Percentiles rank a stretch among this genome's conserved stretches.
Conservation (phyloP, 2,329 filamentous ascomycete species). For the Cladosporium sp. region DNA sequence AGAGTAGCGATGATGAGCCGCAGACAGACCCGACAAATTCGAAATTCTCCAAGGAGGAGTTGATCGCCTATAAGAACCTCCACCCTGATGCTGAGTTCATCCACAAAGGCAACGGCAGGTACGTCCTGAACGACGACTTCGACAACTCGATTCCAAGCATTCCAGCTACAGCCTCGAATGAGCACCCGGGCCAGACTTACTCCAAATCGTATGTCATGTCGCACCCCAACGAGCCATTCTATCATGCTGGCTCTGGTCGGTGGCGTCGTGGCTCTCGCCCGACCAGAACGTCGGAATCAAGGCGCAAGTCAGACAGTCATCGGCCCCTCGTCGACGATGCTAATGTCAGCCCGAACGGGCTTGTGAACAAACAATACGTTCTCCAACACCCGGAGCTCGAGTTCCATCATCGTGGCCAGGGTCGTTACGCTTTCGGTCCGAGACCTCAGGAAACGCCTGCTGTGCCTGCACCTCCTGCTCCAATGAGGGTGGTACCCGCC, state of each 20-base stretch:
- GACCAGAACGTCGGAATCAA: neutral
- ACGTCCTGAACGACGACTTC: conserved; percentile 10
- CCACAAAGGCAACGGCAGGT: conserved; percentile 12
- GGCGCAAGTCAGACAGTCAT: neutral
- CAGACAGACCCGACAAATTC: neutral
- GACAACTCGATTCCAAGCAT: neutral
- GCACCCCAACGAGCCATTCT: conserved; percentile 24
- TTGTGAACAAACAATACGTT: conserved; percentile 20
- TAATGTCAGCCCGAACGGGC: neutral
- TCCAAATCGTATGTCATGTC: conserved; percentile 21
- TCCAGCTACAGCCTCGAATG: neutral
- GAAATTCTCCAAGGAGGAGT: conserved; percentile 12
- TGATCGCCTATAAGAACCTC: conserved; percentile 8
- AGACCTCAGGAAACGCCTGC: conserved; percentile 8
- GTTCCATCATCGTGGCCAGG: conserved; percentile 28
- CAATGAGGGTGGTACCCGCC: neutral
- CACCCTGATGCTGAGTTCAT: conserved; percentile 11
- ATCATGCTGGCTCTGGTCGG: conserved; percentile 25
- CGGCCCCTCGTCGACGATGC: neutral
- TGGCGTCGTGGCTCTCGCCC: conserved; percentile 21
- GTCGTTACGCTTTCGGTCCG: conserved; percentile 21
- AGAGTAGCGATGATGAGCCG: conserved; percentile 3
- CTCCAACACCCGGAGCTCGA: conserved; percentile 18
- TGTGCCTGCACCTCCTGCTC: neutral
- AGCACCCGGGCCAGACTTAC: conserved; percentile 19